phyloP scores from a whole-genome alignment of 1,139 yeast species.

The Ogataea hybrid region DNA sequence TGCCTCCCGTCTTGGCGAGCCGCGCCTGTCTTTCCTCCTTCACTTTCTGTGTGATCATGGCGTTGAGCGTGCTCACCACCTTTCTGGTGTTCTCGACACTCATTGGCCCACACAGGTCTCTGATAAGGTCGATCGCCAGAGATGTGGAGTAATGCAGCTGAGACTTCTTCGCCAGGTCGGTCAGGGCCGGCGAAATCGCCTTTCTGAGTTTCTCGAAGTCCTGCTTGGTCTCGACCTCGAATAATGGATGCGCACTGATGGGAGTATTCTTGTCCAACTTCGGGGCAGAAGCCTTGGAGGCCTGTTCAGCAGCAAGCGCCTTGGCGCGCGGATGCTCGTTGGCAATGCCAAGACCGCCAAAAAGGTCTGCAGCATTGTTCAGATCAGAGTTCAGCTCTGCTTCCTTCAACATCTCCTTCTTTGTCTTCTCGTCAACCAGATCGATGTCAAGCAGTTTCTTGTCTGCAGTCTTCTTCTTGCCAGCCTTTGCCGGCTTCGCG shows the following conservation, averaged over 20 bases:
- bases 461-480: slow-evolving; percentile 31
- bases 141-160: slow-evolving; percentile 67
- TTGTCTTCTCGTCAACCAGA: slow-evolving; percentile 59
- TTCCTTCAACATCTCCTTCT: slow-evolving; percentile 68
- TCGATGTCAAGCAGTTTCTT: slow-evolving; percentile 54
- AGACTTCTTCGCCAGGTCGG: slow-evolving; percentile 61
- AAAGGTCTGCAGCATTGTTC: slow-evolving; percentile 88
- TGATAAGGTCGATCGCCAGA: slow-evolving; percentile 79
- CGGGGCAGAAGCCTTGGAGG: slow-evolving; percentile 40
- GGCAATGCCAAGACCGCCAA: slow-evolving; percentile 79
- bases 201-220: slow-evolving; percentile 86
- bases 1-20: slow-evolving; percentile 76
- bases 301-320: slow-evolving; percentile 46
- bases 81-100: slow-evolving; percentile 80
- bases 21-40: slow-evolving; percentile 86
- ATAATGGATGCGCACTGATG: slow-evolving; percentile 69
- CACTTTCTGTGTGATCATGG: slow-evolving; percentile 80
- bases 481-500: slow-evolving; percentile 20
- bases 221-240: slow-evolving; percentile 73
- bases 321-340: slow-evolving; percentile 71
- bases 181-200: slow-evolving; percentile 65
- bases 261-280: slow-evolving; percentile 64
- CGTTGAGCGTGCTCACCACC: slow-evolving; percentile 81
- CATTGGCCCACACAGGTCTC: slow-evolving; percentile 82
- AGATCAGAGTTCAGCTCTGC: slow-evolving; percentile 85